Base-by-base conservation (phyloP, 2,329 filamentous ascomycete genomes). In the Neofusicoccum umdonicola region DNA sequence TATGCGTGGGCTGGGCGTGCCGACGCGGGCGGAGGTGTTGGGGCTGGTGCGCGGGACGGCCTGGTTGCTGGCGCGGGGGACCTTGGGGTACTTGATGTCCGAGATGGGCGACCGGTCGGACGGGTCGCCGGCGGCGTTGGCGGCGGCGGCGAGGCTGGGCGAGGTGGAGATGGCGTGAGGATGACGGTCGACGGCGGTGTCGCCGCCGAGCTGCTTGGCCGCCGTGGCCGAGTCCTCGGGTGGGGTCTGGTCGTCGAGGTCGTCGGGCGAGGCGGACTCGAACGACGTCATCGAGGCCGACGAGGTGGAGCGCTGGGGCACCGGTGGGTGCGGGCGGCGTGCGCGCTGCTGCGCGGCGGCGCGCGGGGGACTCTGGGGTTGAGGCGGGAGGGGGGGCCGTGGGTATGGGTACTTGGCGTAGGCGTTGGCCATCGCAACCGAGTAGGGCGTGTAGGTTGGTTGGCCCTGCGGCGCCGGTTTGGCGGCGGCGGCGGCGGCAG, bases 21-120 rank as follows among this genome's bases (percentile, higher is more conserved):
- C 39, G 19, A n/a, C 56, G 31, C 45, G 34, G 17, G 42, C 7
- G 17, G 17, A 12, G 11, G 51, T 11, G 27, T 52, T 47, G 39
- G 47, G 42, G 9, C 37, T 48, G 34, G n/a, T 42, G 35, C 80
- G 73, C 1, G 81, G 78, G 1, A 82, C 77, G 2, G 78, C 70
- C 66, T 83, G 81, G 57, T 81, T 82, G 6, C 77, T 78, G 17
- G 79, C 76, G 13, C 81, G 72, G 2, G 81, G 81, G 2, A 83
- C 73, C 68, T 83, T 82, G 6, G 81, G 81, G 67, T 83, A 83
- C 39, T 76, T 71, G 12, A 83, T 72, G 0, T 72, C 72, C 19
- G 77, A 76, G n/a, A 81, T 80, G 6, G 62, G 62, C 13, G 62
- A 12, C 42, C 48, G 12, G 58, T 50, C 35, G 22, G 3, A 22